Base-by-base conservation (phyloP, 2,329 filamentous ascomycete genomes). In the Talaromyces pinophilus region DNA sequence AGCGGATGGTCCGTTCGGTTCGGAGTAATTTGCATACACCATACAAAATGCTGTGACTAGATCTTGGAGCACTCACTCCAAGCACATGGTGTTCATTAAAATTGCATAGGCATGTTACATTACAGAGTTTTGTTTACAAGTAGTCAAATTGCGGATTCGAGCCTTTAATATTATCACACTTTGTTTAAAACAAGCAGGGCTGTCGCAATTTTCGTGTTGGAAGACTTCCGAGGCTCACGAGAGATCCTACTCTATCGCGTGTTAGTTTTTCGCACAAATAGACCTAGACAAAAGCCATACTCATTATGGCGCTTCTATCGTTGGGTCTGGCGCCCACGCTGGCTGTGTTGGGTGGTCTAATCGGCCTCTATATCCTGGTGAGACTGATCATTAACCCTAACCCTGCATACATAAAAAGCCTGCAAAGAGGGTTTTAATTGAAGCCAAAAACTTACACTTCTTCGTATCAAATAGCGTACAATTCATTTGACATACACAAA, bases 1-100 rank as follows among this genome's bases (percentile, higher is more conserved):
- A 25, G 59, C 44, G 59, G 59, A 62, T 52, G 59, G 44, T 62
- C 59, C 59, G 44, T 61, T 40, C 59, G 59, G 44, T 25, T 62
- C 59, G 59, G 59, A 62, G 59, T 62, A 62, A 62, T 62, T 28
- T 19, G 38, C 17, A 46, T 19, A 19, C 25, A 17, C 59, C 10
- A 55, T n/a, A 35, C 30, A 35, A 38, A 38, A 13, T 6, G 19
- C 8, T 22, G 10, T 38, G 17, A 38, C 52, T 22, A 19, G 10
- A 15, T n/a, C 17, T 2, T 33, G 28, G 33, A 55, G 33, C 48
- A 52, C 17, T 35, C 11, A 6, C n/a, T 19, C 1, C 38, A 5
- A 22, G 1, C n/a, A 11, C 19, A 15, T 22, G 10, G 10, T 55
- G 7, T 10, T 15, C 52, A 38, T 35, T 55, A 55, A 13, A 19